Conservation (phyloP, 805 yeast species). For the Dipodascus albidus region DNA sequence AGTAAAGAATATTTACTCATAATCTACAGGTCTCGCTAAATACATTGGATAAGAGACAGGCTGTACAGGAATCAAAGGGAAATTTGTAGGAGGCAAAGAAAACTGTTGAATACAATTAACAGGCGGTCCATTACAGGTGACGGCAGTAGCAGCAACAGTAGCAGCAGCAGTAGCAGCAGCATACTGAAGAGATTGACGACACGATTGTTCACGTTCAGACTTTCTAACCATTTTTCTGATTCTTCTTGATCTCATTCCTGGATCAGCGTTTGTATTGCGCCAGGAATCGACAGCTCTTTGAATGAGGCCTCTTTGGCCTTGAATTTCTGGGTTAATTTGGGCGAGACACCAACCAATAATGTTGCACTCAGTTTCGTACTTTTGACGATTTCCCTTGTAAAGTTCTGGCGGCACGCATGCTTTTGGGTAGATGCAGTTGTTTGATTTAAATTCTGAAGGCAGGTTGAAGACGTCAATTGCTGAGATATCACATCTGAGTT, state of each 20-base stretch:
- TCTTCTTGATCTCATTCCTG: constrained; percentile 28
- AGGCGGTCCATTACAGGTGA: background rate
- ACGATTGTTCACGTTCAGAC: constrained; percentile 11
- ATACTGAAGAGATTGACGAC: constrained; percentile 11
- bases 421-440: constrained; percentile 33
- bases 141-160: constrained; percentile 3
- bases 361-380: constrained; percentile 34
- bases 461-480: constrained; percentile 13
- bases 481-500: constrained; percentile 12
- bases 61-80: background rate
- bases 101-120: background rate
- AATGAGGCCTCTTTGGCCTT: constrained; percentile 30
- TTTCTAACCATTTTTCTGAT: constrained; percentile 15
- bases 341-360: constrained; percentile 34
- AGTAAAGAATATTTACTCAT: no score
- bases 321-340: constrained; percentile 29
- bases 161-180: constrained; percentile 5
- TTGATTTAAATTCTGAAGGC: constrained; percentile 21
- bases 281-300: constrained; percentile 39
- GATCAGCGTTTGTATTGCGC: constrained; percentile 33
- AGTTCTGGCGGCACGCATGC: constrained; percentile 30
- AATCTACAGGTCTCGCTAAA: no score
- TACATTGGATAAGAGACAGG: no score
- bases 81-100: background rate
- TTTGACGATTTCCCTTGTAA: constrained; percentile 31